phyloP scores from a whole-genome alignment of 805 yeast species.

The Scheffersomyces ergatensis region DNA sequence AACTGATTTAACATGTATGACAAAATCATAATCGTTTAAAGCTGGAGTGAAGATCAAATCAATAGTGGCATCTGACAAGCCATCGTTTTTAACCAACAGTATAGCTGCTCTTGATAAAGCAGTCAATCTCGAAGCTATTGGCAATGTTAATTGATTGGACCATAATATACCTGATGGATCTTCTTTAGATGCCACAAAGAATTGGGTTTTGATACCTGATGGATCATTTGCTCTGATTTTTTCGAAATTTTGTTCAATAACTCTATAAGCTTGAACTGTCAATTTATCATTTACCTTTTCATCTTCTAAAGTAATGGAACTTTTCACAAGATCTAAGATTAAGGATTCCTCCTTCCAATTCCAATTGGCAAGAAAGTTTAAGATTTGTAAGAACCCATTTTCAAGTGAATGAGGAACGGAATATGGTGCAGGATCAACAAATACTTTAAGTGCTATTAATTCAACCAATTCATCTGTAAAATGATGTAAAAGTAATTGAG shows the following conservation, averaged over 20 bases:
- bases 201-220: constrained; percentile 70
- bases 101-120: constrained; percentile 79
- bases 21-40: constrained; percentile 79
- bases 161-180: constrained; percentile 88
- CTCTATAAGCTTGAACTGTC: constrained; percentile 59
- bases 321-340: constrained; percentile 69
- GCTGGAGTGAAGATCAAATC: constrained; percentile 76
- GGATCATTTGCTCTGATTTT: constrained; percentile 77
- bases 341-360: constrained; percentile 92
- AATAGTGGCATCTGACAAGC: constrained; percentile 36
- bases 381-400: constrained; percentile 74
- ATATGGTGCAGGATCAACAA: constrained; percentile 86
- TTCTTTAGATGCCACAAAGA: constrained; percentile 77
- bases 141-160: constrained; percentile 61
- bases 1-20: constrained; percentile 53
- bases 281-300: constrained; percentile 59
- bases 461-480: constrained; percentile 80
- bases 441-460: constrained; percentile 76
- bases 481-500: constrained; percentile 71
- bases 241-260: constrained; percentile 62
- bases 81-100: constrained; percentile 48
- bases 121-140: constrained; percentile 85
- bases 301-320: constrained; percentile 23
- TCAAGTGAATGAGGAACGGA: constrained; percentile 74
- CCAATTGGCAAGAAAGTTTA: constrained; percentile 77